Base-by-base conservation (phyloP, 164 flowering plant genomes). In the Litsea cubeba region DNA sequence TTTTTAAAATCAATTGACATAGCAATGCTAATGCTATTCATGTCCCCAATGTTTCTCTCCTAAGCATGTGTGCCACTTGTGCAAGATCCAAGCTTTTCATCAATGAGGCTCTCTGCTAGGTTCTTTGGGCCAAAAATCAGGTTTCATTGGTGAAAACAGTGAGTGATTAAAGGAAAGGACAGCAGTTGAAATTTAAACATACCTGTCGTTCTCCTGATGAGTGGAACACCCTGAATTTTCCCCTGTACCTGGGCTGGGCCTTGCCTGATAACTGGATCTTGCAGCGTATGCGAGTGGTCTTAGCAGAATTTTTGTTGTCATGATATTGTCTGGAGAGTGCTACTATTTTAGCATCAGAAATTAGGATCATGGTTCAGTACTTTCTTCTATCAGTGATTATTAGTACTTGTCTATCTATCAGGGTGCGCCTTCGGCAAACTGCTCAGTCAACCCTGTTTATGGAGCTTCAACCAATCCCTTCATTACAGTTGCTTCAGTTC, bases 401-500 rank as follows among this genome's bases (percentile, higher is more conserved):
- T 40, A 40, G 46, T 40, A 4, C 11, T 40, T 40, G 46, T 67
- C 78, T 20, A 30, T 30, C 69, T 26, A 26, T 79, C 83, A 93
- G 98, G 88, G 82, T 40, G 46, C 46, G 46, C 46, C 46, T 40
- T 40, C 46, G 10, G 46, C 46, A 40, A 40, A 40, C 46, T 40
- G 46, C 46, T 40, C 46, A 8, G 46, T 40, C 46, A 40, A 8
- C 46, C 46, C 46, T 65, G 82, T 88, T 76, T 72, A 22, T 80
- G 89, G 88, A 77, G 83, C 83, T 76, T 78, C 86, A 71, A 65
- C 72, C 32, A 78, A n/a, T 76, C 79, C 81, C 6, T 70, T 79
- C 58, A 40, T 83, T 58, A 17, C 87, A 28, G 79, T 88, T 62
- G 79, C 84, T 69, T 72, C 88, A 62, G 70, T 94, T 79, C 86